phyloP scores from a whole-genome alignment of 2,329 filamentous ascomycete genomes.

The Exophiala sideris region DNA sequence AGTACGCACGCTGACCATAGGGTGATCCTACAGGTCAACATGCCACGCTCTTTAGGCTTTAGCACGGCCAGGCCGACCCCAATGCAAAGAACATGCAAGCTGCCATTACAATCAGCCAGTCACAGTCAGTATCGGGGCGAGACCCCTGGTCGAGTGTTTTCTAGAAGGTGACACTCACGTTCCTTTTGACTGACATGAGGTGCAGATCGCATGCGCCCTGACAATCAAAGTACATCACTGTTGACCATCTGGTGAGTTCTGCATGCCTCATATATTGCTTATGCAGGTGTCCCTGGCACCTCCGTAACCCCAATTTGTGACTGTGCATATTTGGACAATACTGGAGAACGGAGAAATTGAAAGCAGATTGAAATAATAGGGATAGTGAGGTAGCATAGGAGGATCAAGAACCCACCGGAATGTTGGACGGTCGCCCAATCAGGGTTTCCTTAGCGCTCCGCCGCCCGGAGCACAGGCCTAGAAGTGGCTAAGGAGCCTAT shows the following conservation, averaged over 20 bases:
- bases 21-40: neutral
- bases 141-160: constrained; percentile 6
- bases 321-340: constrained; percentile 10
- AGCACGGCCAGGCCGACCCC: neutral
- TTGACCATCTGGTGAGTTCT: neutral
- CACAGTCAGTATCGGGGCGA: constrained; percentile 5
- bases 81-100: constrained; percentile 17
- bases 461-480: constrained; percentile 4
- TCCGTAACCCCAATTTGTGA: constrained; percentile 4
- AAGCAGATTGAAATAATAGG: neutral
- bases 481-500: constrained; percentile 4
- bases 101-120: constrained; percentile 16
- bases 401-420: constrained; percentile 10
- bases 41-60: neutral
- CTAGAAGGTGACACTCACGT: constrained; percentile 22
- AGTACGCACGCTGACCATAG: neutral
- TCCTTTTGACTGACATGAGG: neutral
- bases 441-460: neutral
- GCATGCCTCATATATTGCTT: neutral
- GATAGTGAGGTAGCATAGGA: constrained; percentile 13
- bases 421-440: neutral
- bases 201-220: constrained; percentile 7
- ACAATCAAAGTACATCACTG: neutral
- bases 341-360: neutral
- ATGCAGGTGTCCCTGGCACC: neutral